Evolutionary conservation across 2,329 filamentous ascomycete genomes (phyloP), one percentile per base, ranked within the genome.

Genomic region (Colletotrichum zoysiae): DNA sequence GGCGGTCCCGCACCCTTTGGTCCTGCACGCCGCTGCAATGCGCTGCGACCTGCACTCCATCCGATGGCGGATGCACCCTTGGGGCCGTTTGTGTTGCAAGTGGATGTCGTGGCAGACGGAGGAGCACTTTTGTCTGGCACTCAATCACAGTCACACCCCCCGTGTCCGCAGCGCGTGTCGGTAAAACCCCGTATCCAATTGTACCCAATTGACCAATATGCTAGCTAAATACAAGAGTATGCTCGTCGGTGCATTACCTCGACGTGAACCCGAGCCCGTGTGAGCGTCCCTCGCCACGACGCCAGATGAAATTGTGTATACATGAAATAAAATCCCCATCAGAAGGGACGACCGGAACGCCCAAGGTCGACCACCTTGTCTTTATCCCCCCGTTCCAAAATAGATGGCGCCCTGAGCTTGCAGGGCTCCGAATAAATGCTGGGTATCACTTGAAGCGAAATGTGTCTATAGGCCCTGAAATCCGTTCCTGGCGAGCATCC

Each of bases 361-460:
- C 69, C 40, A 33, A 46, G 11, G 26, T 40, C 65, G 30, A 38
- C 35, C 35, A 9, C 35, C 48, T 48, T 60, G 44, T 42, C 44
- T 63, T 18, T 59, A 30, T 30, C 3, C 30, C 30, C 30, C 30
- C 30, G 6, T 9, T 20, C 42, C 8, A 42, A 61, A 55, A 40
- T 65, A 71, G 58, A 69, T 71, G 65, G 65, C 69, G 55, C 70
- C 70, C 70, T 71, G 70, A 58, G 33, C 66, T 70, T 9, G 70
- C 67, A 71, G 70, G 67, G 67, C 42, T 73, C 70, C 67, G 66
- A 73, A 66, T 60, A 57, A 70, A 73, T 66, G 70, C 51, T 73
- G 70, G 70, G 70, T 73, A 73, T 73, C 70, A 73, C 46, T 66
- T 62, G 70, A 73, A 73, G 66, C 70, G 67, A 70, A 73, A 60